Conservation (phyloP, 768 basidiomycete genomes). For the Hysterangium stoloniferum region DNA sequence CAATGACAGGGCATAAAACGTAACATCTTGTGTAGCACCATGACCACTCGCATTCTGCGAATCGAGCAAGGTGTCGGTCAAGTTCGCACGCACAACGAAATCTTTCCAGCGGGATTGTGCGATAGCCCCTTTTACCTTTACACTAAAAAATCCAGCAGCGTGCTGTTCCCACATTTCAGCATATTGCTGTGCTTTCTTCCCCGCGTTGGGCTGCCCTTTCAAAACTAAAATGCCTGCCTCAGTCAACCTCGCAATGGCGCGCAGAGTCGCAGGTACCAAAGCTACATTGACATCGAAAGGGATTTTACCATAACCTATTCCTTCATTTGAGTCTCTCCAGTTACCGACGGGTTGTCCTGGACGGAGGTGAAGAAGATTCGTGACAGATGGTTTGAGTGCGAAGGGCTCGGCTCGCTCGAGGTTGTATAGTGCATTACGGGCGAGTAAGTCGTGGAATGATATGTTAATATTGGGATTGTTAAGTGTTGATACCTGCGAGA, state of each 20-base stretch:
- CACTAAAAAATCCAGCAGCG: slow-evolving; percentile 31
- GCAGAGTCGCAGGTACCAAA: slow-evolving; percentile 34
- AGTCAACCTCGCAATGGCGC: slow-evolving; percentile 27
- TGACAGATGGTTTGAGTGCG: slow-evolving; percentile 21
- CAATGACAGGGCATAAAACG: slow-evolving; percentile 35
- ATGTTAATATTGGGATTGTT: slow-evolving; percentile 28
- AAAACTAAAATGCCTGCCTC: slow-evolving; percentile 22
- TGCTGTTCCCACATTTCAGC: slow-evolving; percentile 32
- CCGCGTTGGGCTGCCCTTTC: slow-evolving; percentile 8
- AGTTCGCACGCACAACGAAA: slow-evolving; percentile 29
- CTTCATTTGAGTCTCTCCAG: slow-evolving; percentile 37
- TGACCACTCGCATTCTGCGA: not conserved
- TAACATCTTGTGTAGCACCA: slow-evolving; percentile 18
- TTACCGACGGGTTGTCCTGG: slow-evolving; percentile 36
- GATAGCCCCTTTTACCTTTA: slow-evolving; percentile 21
- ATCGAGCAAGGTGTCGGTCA: slow-evolving; percentile 25
- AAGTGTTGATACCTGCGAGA: slow-evolving; percentile 28
- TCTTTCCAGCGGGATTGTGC: slow-evolving; percentile 28
- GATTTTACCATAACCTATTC: slow-evolving; percentile 34
- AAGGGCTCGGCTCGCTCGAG: slow-evolving; percentile 32
- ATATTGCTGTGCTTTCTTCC: slow-evolving; percentile 17
- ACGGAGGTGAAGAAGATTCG: slow-evolving; percentile 31
- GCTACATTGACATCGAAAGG: slow-evolving; percentile 40
- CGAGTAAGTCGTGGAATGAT: slow-evolving; percentile 28
- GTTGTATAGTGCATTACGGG: slow-evolving; percentile 29